Percentiles rank a stretch among this genome's conserved stretches.
These are phyloP conservation scores for Aureobasidium musti DNA, from an alignment of 2,329 filamentous ascomycete genomes.

Conservation along the genomic window DNA sequence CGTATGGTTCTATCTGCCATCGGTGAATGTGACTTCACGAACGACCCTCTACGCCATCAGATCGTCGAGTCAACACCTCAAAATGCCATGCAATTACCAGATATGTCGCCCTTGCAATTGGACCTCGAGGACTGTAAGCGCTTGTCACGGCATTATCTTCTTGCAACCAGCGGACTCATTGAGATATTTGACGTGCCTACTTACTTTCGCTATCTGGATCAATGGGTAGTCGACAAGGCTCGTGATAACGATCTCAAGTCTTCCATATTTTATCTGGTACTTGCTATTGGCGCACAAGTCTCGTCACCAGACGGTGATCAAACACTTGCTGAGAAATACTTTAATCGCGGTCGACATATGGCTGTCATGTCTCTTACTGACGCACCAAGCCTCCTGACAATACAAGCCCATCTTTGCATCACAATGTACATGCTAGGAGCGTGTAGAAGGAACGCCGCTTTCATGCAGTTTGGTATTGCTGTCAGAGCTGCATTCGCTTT, in stretches of 20 bases:
- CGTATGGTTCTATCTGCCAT: conserved; percentile 46
- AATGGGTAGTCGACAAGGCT: conserved; percentile 21
- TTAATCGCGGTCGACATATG: conserved; percentile 49
- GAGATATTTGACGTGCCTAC: conserved; percentile 48
- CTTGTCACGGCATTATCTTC: conserved; percentile 48
- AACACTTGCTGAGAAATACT: conserved; percentile 52
- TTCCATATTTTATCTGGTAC: conserved; percentile 55
- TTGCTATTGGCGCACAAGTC: conserved; percentile 54
- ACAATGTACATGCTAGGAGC: conserved; percentile 56
- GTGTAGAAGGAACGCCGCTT: conserved; percentile 56
- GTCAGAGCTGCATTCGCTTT: conserved; percentile 56
- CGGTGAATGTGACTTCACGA: conserved; percentile 30
- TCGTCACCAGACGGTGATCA: conserved; percentile 35
- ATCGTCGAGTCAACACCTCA: conserved; percentile 24
- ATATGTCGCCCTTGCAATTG: conserved; percentile 35
- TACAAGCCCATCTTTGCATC: conserved; percentile 56
- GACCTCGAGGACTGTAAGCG: conserved; percentile 45
- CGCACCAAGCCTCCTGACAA: conserved; percentile 54
- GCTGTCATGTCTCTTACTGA: conserved; percentile 51
- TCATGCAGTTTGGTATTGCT: conserved; percentile 55
- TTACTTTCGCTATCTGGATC: conserved; percentile 6
- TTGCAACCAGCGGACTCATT: conserved; percentile 52
- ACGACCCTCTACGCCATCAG: conserved; percentile 23
- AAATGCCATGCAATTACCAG: background rate
- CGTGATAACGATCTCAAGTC: conserved; percentile 45